Percentiles rank a stretch among this genome's conserved stretches.
These are phyloP conservation scores for Isoetes engelmannii DNA, from an alignment of 83 land plant species.

Conservation along the genomic window DNA sequence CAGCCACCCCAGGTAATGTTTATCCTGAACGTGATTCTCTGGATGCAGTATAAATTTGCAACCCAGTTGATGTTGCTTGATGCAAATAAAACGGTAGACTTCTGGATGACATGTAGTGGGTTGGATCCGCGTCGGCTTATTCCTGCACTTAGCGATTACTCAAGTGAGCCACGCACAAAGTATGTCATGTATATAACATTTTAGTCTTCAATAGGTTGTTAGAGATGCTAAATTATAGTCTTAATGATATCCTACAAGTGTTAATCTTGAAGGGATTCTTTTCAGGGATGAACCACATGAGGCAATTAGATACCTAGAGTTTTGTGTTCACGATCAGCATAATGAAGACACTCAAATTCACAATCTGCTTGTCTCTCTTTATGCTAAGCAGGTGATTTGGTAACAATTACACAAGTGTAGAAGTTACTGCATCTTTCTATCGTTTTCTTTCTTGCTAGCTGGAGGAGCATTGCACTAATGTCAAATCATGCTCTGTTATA, in stretches of 20 bases:
- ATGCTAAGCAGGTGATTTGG: constrained; percentile 70
- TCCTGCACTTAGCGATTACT: constrained; percentile 96
- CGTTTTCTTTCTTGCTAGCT: too few species aligned
- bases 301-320: constrained; percentile 90
- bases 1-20: too few species aligned
- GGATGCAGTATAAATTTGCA: constrained; percentile 88
- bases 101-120: constrained; percentile 76
- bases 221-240: neutral
- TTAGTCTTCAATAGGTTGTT: too few species aligned
- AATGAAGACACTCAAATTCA: constrained; percentile 91
- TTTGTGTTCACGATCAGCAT: constrained; percentile 63
- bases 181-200: constrained; percentile 19
- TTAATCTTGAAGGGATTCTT: neutral
- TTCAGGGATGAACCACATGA: constrained; percentile 94
- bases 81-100: constrained; percentile 90
- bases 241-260: neutral
- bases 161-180: constrained; percentile 85
- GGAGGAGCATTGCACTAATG: too few species aligned
- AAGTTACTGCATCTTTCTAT: too few species aligned
- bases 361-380: constrained; percentile 85
- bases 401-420: neutral
- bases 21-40: neutral
- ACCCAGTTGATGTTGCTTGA: constrained; percentile 92
- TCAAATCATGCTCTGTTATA: too few species aligned
- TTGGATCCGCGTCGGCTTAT: constrained; percentile 83